Evolutionary conservation across 1,284 basidiomycete genomes (phyloP), one percentile per base, ranked within the genome.

Genomic region (Sphaerobolus stellatus): DNA sequence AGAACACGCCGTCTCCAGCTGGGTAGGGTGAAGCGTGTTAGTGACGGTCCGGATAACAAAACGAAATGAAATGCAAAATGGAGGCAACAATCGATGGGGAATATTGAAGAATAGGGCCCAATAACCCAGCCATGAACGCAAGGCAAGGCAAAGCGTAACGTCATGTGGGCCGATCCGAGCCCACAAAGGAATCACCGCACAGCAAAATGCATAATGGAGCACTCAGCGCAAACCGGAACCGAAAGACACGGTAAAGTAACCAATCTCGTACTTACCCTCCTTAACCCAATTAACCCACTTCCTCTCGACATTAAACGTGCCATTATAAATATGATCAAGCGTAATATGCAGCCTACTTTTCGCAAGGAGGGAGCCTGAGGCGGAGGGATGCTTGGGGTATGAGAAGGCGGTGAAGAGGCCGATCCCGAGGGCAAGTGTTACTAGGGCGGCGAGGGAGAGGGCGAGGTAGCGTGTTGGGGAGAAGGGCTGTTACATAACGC

Each of bases 1-100:
- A 91, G 70, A 88, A 96, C 1, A 95, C 90, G 1, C 94, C 95
- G 68, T 98, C 94, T 2, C 90, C 91, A 58, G 92, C 92, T 90
- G 63, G n/a, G 18, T 5, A 48, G 31, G 44, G 43, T 43, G 50
- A 31, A 36, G 44, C 44, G 50, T 29, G 50, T n/a, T 43, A 16
- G 30, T 5, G n/a, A n/a, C n/a, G n/a, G n/a, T n/a, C n/a, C n/a
- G n/a, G n/a, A n/a, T n/a, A n/a, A n/a, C n/a, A n/a, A n/a, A n/a
- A n/a, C n/a, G n/a, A n/a, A n/a, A n/a, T n/a, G n/a, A n/a, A n/a
- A n/a, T n/a, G n/a, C n/a, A n/a, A n/a, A n/a, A n/a, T n/a, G n/a
- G n/a, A n/a, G n/a, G n/a, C n/a, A n/a, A n/a, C n/a, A n/a, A n/a
- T n/a, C n/a, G n/a, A n/a, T n/a, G n/a, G n/a, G n/a, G n/a, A n/a